Evolutionary conservation across 352 stramenopile genomes (phyloP).

Genomic region (Phytophthora pisi): DNA sequence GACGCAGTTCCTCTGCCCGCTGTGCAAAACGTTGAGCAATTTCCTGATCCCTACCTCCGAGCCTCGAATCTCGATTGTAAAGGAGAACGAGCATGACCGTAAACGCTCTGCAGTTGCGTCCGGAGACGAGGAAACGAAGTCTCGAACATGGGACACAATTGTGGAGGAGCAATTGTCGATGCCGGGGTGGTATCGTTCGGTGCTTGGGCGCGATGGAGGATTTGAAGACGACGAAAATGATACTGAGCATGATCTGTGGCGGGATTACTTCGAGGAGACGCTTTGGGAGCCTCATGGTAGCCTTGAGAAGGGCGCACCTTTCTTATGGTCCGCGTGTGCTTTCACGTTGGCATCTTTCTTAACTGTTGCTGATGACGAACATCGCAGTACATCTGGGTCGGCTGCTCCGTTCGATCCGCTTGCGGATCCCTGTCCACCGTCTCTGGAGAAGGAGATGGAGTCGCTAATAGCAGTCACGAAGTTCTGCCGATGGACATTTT

Average conservation of each 20-base stretch:
- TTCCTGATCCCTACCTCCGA: conserved; percentile 87
- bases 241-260: conserved; percentile 77
- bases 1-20: conserved; percentile 92
- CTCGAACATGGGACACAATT: conserved; percentile 54
- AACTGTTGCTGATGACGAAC: conserved; percentile 69
- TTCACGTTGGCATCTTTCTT: conserved; percentile 85
- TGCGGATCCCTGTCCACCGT: conserved; percentile 56
- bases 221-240: conserved; percentile 56
- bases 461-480: conserved; percentile 80
- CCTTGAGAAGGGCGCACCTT: conserved; percentile 85
- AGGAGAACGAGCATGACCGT: conserved; percentile 28
- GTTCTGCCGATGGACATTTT: conserved; percentile 90
- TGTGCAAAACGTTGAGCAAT: conserved; percentile 94
- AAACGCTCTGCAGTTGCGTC: conserved; percentile 17
- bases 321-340: conserved; percentile 84
- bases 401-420: conserved; percentile 57
- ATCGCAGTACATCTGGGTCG: conserved; percentile 21
- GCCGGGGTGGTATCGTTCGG: conserved; percentile 70
- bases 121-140: conserved; percentile 25
- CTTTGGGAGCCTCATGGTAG: conserved; percentile 88
- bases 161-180: conserved; percentile 67
- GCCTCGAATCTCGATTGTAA: conserved; percentile 35
- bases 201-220: conserved; percentile 70
- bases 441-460: conserved; percentile 83
- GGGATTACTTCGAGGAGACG: conserved; percentile 89